A percentile compares a stretch with the other conserved stretches of the same genome.
phyloP scores from a whole-genome alignment of 1,139 yeast species.

The Lodderomyces oxycetoniae region DNA sequence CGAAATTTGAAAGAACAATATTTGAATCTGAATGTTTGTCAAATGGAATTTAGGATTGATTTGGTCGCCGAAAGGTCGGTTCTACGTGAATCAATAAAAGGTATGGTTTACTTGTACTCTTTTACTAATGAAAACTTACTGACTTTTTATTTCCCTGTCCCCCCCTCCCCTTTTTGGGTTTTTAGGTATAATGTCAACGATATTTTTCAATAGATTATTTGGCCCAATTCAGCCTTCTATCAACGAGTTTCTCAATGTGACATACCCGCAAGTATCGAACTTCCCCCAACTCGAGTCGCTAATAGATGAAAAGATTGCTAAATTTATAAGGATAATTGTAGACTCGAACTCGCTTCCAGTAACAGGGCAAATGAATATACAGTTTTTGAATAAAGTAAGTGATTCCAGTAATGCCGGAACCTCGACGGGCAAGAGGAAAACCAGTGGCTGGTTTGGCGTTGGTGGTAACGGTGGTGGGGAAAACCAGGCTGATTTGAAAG shows the following conservation, averaged over 20 bases:
- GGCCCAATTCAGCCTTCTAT: slow-evolving; percentile 60
- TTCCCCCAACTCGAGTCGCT: slow-evolving; percentile 41
- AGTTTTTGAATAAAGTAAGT: slow-evolving; percentile 9
- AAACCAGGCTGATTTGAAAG: slow-evolving; percentile 13
- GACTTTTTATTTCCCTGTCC: no score
- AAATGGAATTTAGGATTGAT: slow-evolving; percentile 37
- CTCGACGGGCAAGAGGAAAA: not conserved
- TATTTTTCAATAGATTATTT: slow-evolving; percentile 66
- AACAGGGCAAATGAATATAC: slow-evolving; percentile 10
- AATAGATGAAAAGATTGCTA: slow-evolving; percentile 39
- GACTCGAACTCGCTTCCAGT: not conserved
- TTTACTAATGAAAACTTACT: no score
- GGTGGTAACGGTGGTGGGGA: slow-evolving; percentile 1
- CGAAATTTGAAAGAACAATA: slow-evolving; percentile 1
- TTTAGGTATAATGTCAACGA: slow-evolving; percentile 58
- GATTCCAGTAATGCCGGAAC: not conserved
- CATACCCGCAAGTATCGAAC: slow-evolving; percentile 43
- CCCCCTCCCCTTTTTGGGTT: no score
- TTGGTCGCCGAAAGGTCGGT: slow-evolving; percentile 41
- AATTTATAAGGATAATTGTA: slow-evolving; percentile 21
- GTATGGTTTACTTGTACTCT: no score
- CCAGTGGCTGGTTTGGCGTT: not conserved
- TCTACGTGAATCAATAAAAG: slow-evolving; percentile 41
- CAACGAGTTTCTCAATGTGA: slow-evolving; percentile 38
- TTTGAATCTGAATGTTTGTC: slow-evolving; percentile 1